Conservation (phyloP, 495 filamentous ascomycete species). For the Lophium mytilinum region DNA sequence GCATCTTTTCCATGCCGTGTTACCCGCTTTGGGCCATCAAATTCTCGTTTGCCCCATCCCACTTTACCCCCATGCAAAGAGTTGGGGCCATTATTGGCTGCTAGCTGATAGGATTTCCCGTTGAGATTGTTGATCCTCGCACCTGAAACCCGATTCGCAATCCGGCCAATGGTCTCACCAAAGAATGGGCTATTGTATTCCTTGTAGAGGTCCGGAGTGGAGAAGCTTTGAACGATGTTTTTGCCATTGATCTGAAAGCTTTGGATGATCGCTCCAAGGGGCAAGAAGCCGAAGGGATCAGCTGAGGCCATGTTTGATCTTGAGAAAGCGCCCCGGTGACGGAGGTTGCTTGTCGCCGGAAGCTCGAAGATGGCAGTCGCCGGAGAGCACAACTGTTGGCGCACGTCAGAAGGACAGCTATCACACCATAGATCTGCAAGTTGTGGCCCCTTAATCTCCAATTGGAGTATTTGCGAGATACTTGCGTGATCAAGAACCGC, state of each 20-base stretch:
- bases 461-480: too few species aligned
- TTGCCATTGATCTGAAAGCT: conserved; percentile 63
- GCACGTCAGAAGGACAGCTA: background rate
- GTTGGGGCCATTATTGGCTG: conserved; percentile 69
- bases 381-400: background rate
- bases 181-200: conserved; percentile 69
- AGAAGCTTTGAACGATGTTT: conserved; percentile 86
- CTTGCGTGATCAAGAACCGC: too few species aligned
- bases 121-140: conserved; percentile 68
- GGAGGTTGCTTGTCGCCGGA: background rate
- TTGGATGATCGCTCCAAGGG: conserved; percentile 83
- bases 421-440: too few species aligned
- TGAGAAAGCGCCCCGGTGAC: background rate
- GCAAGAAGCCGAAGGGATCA: conserved; percentile 54
- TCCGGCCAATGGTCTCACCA: conserved; percentile 86
- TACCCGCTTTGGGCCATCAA: conserved; percentile 64
- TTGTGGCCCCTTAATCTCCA: too few species aligned
- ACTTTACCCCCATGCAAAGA: conserved; percentile 70
- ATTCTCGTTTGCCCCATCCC: conserved; percentile 81
- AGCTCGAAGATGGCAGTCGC: background rate
- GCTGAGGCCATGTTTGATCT: background rate
- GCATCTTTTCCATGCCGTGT: conserved; percentile 62
- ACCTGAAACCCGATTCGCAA: conserved; percentile 76
- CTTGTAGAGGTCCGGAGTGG: conserved; percentile 61
- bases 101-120: conserved; percentile 57